Conservation (phyloP, 805 yeast species). For the Brettanomyces bruxellensis region DNA sequence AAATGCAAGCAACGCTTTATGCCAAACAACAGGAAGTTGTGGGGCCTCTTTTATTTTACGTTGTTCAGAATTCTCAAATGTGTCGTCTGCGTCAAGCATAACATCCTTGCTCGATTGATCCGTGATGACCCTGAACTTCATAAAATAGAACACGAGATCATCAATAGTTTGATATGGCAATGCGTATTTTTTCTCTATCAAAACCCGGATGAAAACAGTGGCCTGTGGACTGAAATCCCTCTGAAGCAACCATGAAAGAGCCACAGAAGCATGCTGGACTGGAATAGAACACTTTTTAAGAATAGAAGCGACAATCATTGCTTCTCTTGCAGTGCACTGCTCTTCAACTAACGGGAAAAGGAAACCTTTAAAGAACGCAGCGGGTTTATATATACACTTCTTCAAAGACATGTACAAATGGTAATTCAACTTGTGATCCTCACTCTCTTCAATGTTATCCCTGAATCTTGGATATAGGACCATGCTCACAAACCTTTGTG, state of each 20-base stretch:
- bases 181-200: constrained; percentile 92
- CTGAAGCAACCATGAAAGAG: constrained; percentile 74
- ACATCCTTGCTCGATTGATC: constrained; percentile 24
- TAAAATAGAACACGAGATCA: constrained; percentile 86
- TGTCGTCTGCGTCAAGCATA: constrained; percentile 27
- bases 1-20: constrained; percentile 87
- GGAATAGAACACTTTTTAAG: constrained; percentile 86
- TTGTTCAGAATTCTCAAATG: constrained; percentile 23
- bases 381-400: constrained; percentile 91
- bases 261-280: constrained; percentile 92
- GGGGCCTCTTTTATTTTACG: constrained; percentile 30
- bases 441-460: constrained; percentile 60
- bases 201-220: constrained; percentile 80
- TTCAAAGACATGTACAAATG: constrained; percentile 88
- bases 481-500: constrained; percentile 68
- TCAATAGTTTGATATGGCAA: constrained; percentile 95
- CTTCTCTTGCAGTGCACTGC: constrained; percentile 89
- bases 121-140: constrained; percentile 70
- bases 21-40: constrained; percentile 91
- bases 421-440: constrained; percentile 75
- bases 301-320: constrained; percentile 90
- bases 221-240: constrained; percentile 82
- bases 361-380: constrained; percentile 95
- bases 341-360: constrained; percentile 82
- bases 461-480: constrained; percentile 69